phyloP scores from a whole-genome alignment of 805 yeast genomes.

The Schizosaccharomyces pombe region DNA sequence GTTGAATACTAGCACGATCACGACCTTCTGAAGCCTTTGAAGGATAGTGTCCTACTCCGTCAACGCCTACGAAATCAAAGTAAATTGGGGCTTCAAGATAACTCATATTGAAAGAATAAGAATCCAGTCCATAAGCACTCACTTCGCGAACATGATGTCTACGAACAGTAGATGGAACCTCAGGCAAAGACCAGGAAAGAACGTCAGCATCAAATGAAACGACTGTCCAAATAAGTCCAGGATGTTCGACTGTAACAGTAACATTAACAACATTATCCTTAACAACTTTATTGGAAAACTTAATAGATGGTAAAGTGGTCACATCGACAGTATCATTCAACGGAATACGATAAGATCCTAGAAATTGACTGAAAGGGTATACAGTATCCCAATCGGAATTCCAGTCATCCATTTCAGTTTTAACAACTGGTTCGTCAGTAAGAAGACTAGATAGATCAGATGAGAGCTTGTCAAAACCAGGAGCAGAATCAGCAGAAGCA shows the following conservation, averaged over 20 bases:
- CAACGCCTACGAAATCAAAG: neutral
- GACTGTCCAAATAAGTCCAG: conserved; percentile 4
- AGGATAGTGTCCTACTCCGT: neutral
- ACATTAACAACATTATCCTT: neutral
- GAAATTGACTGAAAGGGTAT: conserved; percentile 4
- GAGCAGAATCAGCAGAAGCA: conserved; percentile 1
- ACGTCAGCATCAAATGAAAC: conserved; percentile 1
- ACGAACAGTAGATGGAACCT: neutral
- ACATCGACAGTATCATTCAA: neutral
- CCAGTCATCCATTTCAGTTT: neutral
- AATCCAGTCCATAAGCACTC: neutral
- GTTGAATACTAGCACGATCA: neutral
- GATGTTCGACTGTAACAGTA: neutral
- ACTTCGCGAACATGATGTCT: conserved; percentile 4
- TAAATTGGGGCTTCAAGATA: neutral
- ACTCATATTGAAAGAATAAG: neutral
- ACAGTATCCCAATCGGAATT: conserved; percentile 4
- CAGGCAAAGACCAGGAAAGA: conserved; percentile 2
- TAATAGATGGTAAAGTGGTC: neutral
- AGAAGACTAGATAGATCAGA: neutral
- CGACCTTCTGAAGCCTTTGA: neutral
- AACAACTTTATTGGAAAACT: neutral
- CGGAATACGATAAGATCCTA: neutral
- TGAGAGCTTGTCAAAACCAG: neutral
- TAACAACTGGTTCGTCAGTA: neutral